Conservation (phyloP, 257 asterid genomes). For the Solanum tarapatanum region DNA sequence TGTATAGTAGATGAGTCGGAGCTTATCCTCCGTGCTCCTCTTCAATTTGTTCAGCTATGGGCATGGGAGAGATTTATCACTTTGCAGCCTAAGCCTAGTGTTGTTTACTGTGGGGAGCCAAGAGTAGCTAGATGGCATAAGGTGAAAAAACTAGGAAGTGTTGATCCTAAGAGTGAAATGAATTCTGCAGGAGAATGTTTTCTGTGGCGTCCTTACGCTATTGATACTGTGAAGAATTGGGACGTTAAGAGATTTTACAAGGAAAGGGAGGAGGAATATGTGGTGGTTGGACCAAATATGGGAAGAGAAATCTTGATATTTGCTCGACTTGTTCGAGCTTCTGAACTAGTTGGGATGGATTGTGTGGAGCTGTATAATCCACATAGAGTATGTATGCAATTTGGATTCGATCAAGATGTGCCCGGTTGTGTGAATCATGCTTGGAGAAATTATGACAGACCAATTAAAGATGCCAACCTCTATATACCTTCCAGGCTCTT, state of each 20-base stretch:
- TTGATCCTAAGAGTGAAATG: background rate
- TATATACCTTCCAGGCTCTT: conserved; percentile 16
- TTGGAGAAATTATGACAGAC: conserved; percentile 16
- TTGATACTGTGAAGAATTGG: background rate
- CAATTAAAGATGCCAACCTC: conserved; percentile 9
- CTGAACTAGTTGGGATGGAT: conserved; percentile 22
- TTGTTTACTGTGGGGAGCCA: background rate
- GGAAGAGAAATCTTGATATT: conserved; percentile 10
- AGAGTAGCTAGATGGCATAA: background rate
- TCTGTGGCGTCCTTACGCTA: conserved; percentile 25
- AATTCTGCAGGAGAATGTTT: background rate
- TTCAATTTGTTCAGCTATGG: background rate
- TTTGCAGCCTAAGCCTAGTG: background rate
- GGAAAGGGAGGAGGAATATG: conserved; percentile 6
- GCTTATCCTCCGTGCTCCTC: background rate
- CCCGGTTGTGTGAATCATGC: conserved; percentile 10
- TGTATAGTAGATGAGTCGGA: background rate
- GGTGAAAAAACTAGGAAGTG: background rate
- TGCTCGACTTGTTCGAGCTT: conserved; percentile 9
- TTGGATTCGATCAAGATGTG: conserved; percentile 15
- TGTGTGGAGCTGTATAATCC: conserved; percentile 33
- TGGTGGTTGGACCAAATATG: background rate
- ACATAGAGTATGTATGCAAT: conserved; percentile 44
- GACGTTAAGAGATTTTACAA: background rate
- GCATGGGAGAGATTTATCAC: too few species aligned